These are phyloP conservation scores for Zygoascus biomembranicola DNA, from an alignment of 805 yeast species.

Conservation along the genomic window DNA sequence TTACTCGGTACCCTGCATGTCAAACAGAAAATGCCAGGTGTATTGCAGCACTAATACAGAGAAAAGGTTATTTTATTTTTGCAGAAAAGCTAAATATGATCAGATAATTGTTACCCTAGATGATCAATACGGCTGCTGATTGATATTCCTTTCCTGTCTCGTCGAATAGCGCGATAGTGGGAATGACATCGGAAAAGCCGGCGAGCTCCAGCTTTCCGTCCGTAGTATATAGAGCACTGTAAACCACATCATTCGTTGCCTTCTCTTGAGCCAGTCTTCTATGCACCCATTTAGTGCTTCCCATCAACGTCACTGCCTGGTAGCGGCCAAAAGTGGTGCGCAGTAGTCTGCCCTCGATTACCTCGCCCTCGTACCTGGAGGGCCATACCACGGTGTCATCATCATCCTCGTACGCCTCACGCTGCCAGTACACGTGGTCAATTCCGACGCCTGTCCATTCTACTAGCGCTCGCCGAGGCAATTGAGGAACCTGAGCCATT, in stretches of 20 bases:
- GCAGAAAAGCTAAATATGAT: neutral
- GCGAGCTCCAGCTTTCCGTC: neutral
- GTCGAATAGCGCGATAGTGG: neutral
- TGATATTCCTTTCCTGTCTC: neutral
- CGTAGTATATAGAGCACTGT: neutral
- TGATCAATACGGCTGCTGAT: neutral
- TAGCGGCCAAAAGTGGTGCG: neutral
- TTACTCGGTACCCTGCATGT: no score
- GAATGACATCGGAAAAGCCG: neutral
- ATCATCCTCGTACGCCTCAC: slow-evolving; percentile 5
- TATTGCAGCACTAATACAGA: no score
- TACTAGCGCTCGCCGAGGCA: slow-evolving; percentile 23
- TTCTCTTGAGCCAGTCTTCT: neutral
- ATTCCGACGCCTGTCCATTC: slow-evolving; percentile 24
- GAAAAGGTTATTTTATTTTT: no score
- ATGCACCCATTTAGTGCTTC: neutral
- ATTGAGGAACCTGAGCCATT: slow-evolving; percentile 15
- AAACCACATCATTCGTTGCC: neutral
- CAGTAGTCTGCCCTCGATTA: neutral
- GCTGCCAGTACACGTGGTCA: slow-evolving; percentile 4
- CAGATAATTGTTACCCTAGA: neutral
- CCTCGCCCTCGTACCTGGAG: neutral
- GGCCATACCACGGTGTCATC: slow-evolving; percentile 1
- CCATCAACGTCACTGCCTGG: neutral
- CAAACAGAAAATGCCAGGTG: no score